Base-by-base conservation (phyloP, 192 early-diverging fungal genomes). In the Linnemannia zychae region DNA sequence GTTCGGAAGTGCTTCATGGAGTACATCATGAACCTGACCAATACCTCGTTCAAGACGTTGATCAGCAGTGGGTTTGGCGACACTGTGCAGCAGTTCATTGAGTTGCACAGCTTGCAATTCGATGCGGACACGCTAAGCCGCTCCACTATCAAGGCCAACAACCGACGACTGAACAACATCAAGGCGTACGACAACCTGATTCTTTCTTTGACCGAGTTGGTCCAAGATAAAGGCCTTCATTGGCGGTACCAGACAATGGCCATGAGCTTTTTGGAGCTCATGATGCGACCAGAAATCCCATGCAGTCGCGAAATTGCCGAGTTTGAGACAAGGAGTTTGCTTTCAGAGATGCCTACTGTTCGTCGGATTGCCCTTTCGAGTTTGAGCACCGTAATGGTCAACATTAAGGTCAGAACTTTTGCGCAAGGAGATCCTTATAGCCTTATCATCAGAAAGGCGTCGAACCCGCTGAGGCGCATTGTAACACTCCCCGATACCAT, bases 241-340 rank as follows among this genome's bases (percentile, higher is more conserved):
- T 96, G 97, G 96, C 92, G 96, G 17, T 96, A 96, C 88, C 90
- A 92, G 1, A 90, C 92, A 4, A 96, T 98, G 92, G 90, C 94
- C 9, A 91, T 94, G 65, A 96, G 93, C 69, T 95, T 97, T 63
- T 83, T 99, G 11, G 96, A 98, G 67, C 80, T 95, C 31, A 86
- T 94, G 24, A 87, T 94, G 72, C 88, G 93, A 20, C 88, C 92
- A 1, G 91, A 96, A 34, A 87, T 81, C 47, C 88, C 93, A 7
- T 88, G 92, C 7, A 90, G 92, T 13, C 77, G 87, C 4, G 89
- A 88, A 0, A 71, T 97, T 22, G 92, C 91, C 0, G 74, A 84
- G 38, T 93, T 95, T 49, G 87, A 91, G 24, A 85, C 90, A 18
- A 89, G 91, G 20, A 90, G 93, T 16, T 83, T 96, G 24, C 88